Evolutionary conservation across 176 grass and related monocot species (phyloP), one percentile per base, ranked within the genome.

Genomic region (Eleusine coracana): DNA sequence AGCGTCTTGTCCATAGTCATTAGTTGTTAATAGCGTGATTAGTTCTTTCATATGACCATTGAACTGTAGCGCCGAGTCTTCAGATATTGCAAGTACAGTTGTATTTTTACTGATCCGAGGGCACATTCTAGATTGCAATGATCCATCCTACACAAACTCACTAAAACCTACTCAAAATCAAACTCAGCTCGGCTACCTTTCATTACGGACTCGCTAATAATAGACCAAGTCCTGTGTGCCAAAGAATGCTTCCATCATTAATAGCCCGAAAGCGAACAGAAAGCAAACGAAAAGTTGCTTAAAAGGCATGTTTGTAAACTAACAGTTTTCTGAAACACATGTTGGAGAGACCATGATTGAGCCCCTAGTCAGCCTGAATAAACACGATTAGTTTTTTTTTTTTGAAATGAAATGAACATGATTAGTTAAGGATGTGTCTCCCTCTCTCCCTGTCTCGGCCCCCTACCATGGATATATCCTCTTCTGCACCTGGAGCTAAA

Each of bases 241-340:
- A 78, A 78, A 79, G 84, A 77, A 69, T 83, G 79, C 23, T 49
- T 82, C 49, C 83, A 86, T 90, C 73, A 86, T 86, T 45, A 74
- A 34, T 21, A 52, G 29, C 17, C 78, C 16, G 40, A 86, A 86
- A 82, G 88, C 83, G 55, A 23, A 73, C 68, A 73, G 60, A 83
- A 87, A 90, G 80, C 50, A 17, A 70, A 75, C 68, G 23, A 42
- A 87, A 87, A 87, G 88, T 51, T 75, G 80, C 62, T 70, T 83
- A 68, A 79, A 87, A 90, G 62, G 52, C 63, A 78, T 65, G 68
- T 48, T 28, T 28, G 36, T 79, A 86, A 74, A 86, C 20, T 62
- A 79, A 60, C 40, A 68, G 40, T 74, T 68, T 52, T 83, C 68
- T 70, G 80, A 83, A 74, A 78, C 38, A 67, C 79, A 86, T 83